These are phyloP conservation scores for Psophocarpus tetragonolobus DNA, from an alignment of 306 rosid genomes.

Conservation along the genomic window DNA sequence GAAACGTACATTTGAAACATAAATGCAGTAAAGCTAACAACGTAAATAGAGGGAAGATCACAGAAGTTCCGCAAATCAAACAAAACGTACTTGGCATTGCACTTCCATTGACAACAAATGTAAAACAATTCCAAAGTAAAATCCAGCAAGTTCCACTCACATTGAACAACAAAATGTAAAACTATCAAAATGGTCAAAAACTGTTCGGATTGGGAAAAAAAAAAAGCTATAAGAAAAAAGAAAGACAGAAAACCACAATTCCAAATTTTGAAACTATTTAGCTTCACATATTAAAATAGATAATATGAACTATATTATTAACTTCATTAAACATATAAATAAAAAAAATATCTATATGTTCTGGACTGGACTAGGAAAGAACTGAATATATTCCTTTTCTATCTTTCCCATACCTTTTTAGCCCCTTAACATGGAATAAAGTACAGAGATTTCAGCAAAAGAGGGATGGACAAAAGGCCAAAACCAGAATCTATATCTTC, in stretches of 20 bases:
- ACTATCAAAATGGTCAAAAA: not conserved
- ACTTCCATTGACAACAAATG: slow-evolving; percentile 11
- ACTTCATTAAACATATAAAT: not conserved
- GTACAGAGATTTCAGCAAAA: slow-evolving; percentile 34
- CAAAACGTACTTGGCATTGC: slow-evolving; percentile 25
- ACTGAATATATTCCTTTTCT: slow-evolving; percentile 36
- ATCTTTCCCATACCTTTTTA: slow-evolving; percentile 37
- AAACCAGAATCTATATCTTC: slow-evolving; percentile 32
- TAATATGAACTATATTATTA: not conserved
- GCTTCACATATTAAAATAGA: not conserved
- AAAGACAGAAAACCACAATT: not conserved
- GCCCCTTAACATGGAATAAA: slow-evolving; percentile 35
- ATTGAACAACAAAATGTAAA: slow-evolving; percentile 29
- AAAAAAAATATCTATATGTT: slow-evolving; percentile 16
- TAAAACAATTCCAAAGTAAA: not conserved
- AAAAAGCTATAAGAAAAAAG: not conserved
- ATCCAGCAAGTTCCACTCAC: not conserved
- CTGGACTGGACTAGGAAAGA: slow-evolving; percentile 25
- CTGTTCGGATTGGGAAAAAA: slow-evolving; percentile 9
- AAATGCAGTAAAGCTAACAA: slow-evolving; percentile 30
- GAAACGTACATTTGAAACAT: slow-evolving; percentile 20
- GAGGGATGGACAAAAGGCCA: slow-evolving; percentile 23
- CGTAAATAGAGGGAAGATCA: slow-evolving; percentile 26
- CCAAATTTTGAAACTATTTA: not conserved
- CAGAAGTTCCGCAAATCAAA: slow-evolving; percentile 25